Percentiles rank a stretch among this genome's conserved stretches.
phyloP scores from a whole-genome alignment of 176 grass and related monocot species.

The Oryza coarctata region DNA sequence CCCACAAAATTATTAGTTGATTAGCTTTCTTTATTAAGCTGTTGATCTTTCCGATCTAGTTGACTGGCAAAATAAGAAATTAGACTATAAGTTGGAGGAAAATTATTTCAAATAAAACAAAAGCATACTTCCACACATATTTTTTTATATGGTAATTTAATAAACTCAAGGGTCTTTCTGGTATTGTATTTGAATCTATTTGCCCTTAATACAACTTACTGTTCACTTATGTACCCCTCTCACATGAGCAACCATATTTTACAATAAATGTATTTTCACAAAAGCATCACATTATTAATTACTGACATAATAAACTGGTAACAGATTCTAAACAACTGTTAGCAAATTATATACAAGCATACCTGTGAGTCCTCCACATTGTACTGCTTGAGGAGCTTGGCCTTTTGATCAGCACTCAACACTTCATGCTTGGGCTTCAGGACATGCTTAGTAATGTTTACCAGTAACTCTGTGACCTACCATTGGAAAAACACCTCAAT shows the following conservation, averaged over 20 bases:
- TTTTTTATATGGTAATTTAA: neutral
- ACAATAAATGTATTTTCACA: neutral
- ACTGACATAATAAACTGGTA: neutral
- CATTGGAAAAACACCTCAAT: constrained; percentile 28
- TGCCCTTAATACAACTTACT: neutral
- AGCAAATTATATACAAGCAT: constrained; percentile 28
- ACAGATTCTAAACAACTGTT: constrained; percentile 5
- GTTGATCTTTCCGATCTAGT: neutral
- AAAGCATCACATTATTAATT: neutral
- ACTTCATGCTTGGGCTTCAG: constrained; percentile 79
- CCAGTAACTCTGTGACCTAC: constrained; percentile 85
- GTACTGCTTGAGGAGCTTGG: constrained; percentile 56
- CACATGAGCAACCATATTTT: neutral
- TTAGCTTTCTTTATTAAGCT: neutral
- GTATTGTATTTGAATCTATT: neutral
- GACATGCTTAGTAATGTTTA: constrained; percentile 84
- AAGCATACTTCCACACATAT: neutral
- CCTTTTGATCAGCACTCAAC: constrained; percentile 66
- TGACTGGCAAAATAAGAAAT: neutral
- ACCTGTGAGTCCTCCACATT: constrained; percentile 78
- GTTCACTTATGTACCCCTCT: neutral
- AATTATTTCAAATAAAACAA: neutral
- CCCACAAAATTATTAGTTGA: neutral
- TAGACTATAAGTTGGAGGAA: neutral
- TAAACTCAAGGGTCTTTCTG: neutral